Evolutionary conservation across 176 grass and related monocot genomes (phyloP), one percentile per base, ranked within the genome.

Genomic region (Triticum timopheevii): DNA sequence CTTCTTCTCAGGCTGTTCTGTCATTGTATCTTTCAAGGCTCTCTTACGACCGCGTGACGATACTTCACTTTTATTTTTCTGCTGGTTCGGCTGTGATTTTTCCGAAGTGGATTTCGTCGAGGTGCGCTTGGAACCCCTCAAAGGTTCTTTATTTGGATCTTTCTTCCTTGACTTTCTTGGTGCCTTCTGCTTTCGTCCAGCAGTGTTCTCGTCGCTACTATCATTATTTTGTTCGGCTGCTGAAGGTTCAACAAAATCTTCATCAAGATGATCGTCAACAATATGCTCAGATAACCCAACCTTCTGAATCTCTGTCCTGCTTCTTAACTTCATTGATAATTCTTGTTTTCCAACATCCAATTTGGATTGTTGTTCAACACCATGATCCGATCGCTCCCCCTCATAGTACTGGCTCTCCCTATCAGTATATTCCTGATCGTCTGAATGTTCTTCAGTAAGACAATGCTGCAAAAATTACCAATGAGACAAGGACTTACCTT

Each of bases 1-100:
- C 84, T 90, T 90, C 58, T 88, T 90, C 63, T 90, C 83, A 75
- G 76, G 64, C 36, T 89, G 68, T 62, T 87, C 73, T 42, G 20
- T 49, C 35, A 11, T 13, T 34, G 44, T 56, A 85, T 89, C 86
- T 59, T 90, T 68, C 27, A 7, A 82, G 49, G 49, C 77, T 89
- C 82, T 89, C 67, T 93, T 93, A 45, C 50, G 65, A 25, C 34
- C 81, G 23, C 16, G 49, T 65, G 40, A 82, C 10, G 83, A 66
- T n/a, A 66, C 59, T 65, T 82, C 56, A 52, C 15, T 87, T 89
- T 92, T 87, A 87, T 83, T 68, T 81, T 92, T 86, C 12, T 61
- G 77, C 80, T 85, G 77, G 54, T 76, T 80, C 17, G 76, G 22
- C 38, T 87, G 63, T 24, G 69, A 61, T 52, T 91, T 84, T 72